phyloP scores from a whole-genome alignment of 176 grass and related monocot genomes.

The Chrysopogon serrulatus region DNA sequence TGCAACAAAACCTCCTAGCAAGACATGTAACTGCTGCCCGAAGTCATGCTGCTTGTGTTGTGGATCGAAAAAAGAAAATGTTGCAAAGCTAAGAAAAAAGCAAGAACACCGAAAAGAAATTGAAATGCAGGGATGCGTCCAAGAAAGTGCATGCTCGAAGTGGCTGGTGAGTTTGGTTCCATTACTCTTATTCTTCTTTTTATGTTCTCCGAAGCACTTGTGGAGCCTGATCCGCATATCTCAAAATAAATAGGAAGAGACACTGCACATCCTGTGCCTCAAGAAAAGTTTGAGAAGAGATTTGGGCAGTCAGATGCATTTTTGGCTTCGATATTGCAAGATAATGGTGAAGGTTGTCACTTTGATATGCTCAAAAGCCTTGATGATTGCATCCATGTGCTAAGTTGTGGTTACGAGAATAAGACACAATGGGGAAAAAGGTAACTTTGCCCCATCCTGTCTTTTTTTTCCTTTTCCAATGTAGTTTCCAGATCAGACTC shows the following conservation, averaged over 20 bases:
- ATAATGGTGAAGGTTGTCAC: not conserved
- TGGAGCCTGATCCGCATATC: not conserved
- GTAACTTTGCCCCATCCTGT: not conserved
- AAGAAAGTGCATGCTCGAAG: conserved; percentile 18
- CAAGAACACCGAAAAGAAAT: conserved; percentile 23
- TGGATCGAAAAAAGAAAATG: conserved; percentile 10
- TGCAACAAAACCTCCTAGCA: conserved; percentile 6
- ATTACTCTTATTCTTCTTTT: not conserved
- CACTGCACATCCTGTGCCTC: not conserved
- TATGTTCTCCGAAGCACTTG: not conserved
- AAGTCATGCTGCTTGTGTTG: conserved; percentile 9
- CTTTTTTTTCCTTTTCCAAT: not conserved
- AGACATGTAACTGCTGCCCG: conserved; percentile 22
- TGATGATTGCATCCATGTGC: conserved; percentile 31
- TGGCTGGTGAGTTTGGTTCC: conserved; percentile 5
- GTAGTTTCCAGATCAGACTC: not conserved
- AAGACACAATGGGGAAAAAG: conserved; percentile 35
- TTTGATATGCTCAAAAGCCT: conserved; percentile 33
- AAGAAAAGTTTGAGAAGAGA: conserved; percentile 29
- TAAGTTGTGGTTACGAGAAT: conserved; percentile 28
- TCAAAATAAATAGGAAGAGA: conserved; percentile 13
- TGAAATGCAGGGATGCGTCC: conserved; percentile 10
- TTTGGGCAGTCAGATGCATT: conserved; percentile 23
- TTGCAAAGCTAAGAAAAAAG: conserved; percentile 25
- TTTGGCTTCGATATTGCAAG: conserved; percentile 16